Evolutionary conservation across 768 basidiomycete species (phyloP).

Genomic region (Goffeauzyma gilvescens): DNA sequence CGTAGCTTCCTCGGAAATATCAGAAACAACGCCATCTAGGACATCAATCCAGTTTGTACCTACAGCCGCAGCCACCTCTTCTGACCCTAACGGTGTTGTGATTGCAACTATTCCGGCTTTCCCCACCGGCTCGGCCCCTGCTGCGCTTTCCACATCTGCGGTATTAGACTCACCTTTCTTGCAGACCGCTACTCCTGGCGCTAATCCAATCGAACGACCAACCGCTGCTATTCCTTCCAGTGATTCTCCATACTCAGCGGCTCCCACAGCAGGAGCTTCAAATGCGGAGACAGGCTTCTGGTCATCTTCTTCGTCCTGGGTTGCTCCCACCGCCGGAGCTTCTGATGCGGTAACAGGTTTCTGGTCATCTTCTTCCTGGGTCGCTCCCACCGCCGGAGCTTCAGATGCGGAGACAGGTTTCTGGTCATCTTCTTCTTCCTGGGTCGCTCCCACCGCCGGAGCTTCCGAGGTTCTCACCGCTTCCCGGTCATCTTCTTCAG

Average conservation of each 20-base stretch:
- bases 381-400: background rate
- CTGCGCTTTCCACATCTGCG: background rate
- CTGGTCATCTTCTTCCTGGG: too few species aligned
- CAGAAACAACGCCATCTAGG: background rate
- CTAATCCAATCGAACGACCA: background rate
- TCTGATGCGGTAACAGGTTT: background rate
- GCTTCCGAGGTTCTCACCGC: background rate
- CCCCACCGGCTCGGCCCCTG: background rate
- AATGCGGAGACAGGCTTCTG: background rate
- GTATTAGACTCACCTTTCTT: too few species aligned
- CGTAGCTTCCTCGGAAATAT: background rate
- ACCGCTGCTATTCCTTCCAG: background rate
- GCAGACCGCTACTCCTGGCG: background rate
- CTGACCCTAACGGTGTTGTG: constrained; percentile 2
- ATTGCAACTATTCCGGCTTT: background rate
- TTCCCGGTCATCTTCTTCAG: too few species aligned
- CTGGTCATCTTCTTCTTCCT: background rate
- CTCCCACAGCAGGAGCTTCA: background rate
- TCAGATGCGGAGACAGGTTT: background rate
- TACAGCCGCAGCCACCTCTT: background rate
- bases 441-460: background rate
- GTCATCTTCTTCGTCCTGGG: background rate
- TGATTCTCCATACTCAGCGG: background rate
- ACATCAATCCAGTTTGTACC: constrained; percentile 1
- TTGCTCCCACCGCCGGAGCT: background rate